A percentile compares a stretch with the other conserved stretches of the same genome.
Evolutionary conservation across 768 basidiomycete species (phyloP).

Genomic region (Suillus decipiens): DNA sequence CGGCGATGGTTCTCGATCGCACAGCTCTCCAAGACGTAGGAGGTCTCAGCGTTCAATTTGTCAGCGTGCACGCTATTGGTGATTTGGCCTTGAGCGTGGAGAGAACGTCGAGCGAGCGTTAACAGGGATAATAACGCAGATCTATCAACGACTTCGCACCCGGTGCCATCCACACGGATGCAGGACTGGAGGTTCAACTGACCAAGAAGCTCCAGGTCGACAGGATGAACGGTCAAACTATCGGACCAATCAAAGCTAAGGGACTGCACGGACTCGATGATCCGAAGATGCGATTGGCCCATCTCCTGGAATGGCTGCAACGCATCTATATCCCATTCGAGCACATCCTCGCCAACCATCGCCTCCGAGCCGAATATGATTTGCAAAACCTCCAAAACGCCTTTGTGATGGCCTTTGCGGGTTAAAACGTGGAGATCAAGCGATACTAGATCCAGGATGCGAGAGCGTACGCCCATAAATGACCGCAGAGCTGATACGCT

Average conservation of each 20-base stretch:
- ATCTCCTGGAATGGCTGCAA: conserved; percentile 66
- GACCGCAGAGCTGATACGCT: conserved; percentile 69
- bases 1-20: conserved; percentile 88
- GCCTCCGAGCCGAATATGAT: conserved; percentile 75
- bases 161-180: conserved; percentile 62
- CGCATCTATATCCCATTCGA: conserved; percentile 47
- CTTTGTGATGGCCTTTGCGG: conserved; percentile 72
- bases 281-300: conserved; percentile 79
- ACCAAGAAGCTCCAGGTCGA: conserved; percentile 64
- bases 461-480: conserved; percentile 81
- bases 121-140: conserved; percentile 72
- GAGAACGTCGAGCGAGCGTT: conserved; percentile 52
- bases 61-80: conserved; percentile 63
- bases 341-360: conserved; percentile 40
- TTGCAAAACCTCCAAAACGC: conserved; percentile 73
- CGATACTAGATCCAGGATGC: conserved; percentile 82
- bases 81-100: conserved; percentile 70
- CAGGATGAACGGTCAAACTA: conserved; percentile 55
- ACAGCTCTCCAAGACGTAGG: conserved; percentile 80
- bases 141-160: conserved; percentile 84
- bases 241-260: conserved; percentile 90
- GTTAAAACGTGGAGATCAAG: conserved; percentile 88
- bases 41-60: conserved; percentile 66
- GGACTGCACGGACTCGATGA: conserved; percentile 87
- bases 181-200: conserved; percentile 72